Evolutionary conservation across 352 stramenopile genomes (phyloP), one percentile per base, ranked within the genome.

Genomic region (Phytophthora idaei): DNA sequence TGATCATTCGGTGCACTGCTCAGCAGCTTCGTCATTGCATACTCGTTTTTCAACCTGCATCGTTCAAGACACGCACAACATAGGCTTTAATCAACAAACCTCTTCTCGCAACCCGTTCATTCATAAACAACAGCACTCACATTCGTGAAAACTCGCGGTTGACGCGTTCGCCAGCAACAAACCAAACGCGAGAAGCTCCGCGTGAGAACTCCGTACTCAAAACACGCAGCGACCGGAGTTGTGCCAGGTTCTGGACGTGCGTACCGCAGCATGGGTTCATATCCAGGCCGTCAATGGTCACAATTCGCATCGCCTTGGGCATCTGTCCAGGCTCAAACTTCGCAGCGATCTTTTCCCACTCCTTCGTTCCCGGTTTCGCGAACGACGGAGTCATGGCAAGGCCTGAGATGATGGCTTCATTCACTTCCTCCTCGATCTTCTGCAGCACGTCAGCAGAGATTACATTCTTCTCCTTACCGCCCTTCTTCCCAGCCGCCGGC

Each of bases 221-320:
- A 9, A 97, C 62, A 39, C 87, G 87, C 60, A 97, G 68, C 39
- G 80, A 85, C 65, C 82, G 88, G 31, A 97, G 59, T 41, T 95
- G 81, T 14, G 79, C 68, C 8, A 89, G 49, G 50, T 78, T 90
- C 49, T 87, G 69, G 9, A 97, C 89, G 69, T 97, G 90, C 11
- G 90, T 97, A 37, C 90, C 90, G 55, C 90, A 96, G 78, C 90
- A 97, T 29, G 90, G 87, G 66, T 97, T 97, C 37, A 71, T 63
- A 69, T 97, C 90, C 15, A 97, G 32, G 8, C 81, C 85, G 45
- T 90, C 85, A 46, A 97, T 96, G 15, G 76, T 74, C n/a, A 97
- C 81, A 48, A 97, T 73, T 56, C 90, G 88, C 56, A 97, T 80
- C 31, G 76, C 80, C 32, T 83, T 84, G 4, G 85, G 88, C 63